These are phyloP conservation scores for Schwanniomyces yamadae DNA, from an alignment of 805 yeast genomes.

Conservation along the genomic window DNA sequence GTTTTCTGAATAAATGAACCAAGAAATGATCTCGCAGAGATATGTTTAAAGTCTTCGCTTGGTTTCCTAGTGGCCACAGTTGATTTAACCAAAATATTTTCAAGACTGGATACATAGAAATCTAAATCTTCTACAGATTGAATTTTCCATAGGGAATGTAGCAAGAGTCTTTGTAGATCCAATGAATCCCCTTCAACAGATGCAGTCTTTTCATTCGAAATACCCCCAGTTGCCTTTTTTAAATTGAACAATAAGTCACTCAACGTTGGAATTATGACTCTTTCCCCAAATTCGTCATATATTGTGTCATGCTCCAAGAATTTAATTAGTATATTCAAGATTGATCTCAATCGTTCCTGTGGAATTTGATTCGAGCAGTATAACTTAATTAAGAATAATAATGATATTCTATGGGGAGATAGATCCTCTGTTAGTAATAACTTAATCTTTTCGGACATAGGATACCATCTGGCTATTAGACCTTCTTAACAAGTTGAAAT, in stretches of 20 bases:
- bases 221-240: slow-evolving; percentile 7
- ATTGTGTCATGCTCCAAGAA: slow-evolving; percentile 39
- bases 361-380: slow-evolving; percentile 19
- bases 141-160: slow-evolving; percentile 46
- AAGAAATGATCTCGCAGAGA: slow-evolving; percentile 23
- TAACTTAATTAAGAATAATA: slow-evolving; percentile 42
- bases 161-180: slow-evolving; percentile 27
- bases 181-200: slow-evolving; percentile 17
- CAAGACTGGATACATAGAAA: slow-evolving; percentile 3
- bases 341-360: slow-evolving; percentile 32
- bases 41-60: background rate
- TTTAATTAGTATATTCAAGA: slow-evolving; percentile 42
- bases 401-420: slow-evolving; percentile 55
- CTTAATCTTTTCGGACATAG: slow-evolving; percentile 11
- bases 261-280: slow-evolving; percentile 32
- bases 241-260: slow-evolving; percentile 25
- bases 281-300: slow-evolving; percentile 16
- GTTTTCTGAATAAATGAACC: slow-evolving; percentile 33
- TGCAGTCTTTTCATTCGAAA: background rate
- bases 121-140: slow-evolving; percentile 24
- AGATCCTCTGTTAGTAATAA: slow-evolving; percentile 39
- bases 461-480: background rate
- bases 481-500: background rate
- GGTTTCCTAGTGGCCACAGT: background rate
- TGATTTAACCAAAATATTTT: background rate